Percentiles rank a stretch among this genome's conserved stretches.
These are phyloP conservation scores for Limnanthes douglasii DNA, from an alignment of 345 rosid species.

Conservation along the genomic window DNA sequence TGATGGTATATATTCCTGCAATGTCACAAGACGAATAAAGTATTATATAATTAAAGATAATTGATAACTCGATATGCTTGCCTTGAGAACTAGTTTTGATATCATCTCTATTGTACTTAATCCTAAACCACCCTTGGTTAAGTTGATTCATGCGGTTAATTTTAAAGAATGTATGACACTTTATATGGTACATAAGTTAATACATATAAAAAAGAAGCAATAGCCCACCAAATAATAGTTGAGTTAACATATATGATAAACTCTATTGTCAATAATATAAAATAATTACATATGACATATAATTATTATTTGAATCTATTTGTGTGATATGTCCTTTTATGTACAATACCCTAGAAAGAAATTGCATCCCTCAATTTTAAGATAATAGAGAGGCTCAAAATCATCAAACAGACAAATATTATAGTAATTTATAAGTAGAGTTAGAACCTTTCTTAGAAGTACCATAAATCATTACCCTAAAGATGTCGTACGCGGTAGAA, in stretches of 20 bases:
- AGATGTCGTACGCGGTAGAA: slow-evolving; percentile 66
- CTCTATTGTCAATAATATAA: slow-evolving; percentile 1
- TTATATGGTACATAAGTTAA: background rate
- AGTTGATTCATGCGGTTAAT: slow-evolving; percentile 51
- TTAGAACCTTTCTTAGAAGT: slow-evolving; percentile 87
- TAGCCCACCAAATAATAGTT: slow-evolving; percentile 1
- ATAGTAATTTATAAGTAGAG: too few species aligned
- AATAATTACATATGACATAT: too few species aligned
- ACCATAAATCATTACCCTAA: slow-evolving; percentile 85
- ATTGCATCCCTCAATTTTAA: background rate
- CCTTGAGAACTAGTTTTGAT: slow-evolving; percentile 66
- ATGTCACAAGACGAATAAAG: too few species aligned
- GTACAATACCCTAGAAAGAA: background rate
- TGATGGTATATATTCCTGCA: too few species aligned
- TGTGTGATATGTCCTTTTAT: too few species aligned
- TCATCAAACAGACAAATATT: too few species aligned
- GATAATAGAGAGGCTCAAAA: background rate
- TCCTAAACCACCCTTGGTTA: slow-evolving; percentile 78
- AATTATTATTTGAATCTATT: too few species aligned
- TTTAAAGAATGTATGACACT: slow-evolving; percentile 5
- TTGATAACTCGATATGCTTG: too few species aligned
- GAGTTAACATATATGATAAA: slow-evolving; percentile 2
- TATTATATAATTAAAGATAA: too few species aligned
- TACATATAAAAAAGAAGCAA: background rate
- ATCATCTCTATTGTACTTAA: slow-evolving; percentile 65